Base-by-base conservation (phyloP, 345 rosid genomes). In the Populus tremula region DNA sequence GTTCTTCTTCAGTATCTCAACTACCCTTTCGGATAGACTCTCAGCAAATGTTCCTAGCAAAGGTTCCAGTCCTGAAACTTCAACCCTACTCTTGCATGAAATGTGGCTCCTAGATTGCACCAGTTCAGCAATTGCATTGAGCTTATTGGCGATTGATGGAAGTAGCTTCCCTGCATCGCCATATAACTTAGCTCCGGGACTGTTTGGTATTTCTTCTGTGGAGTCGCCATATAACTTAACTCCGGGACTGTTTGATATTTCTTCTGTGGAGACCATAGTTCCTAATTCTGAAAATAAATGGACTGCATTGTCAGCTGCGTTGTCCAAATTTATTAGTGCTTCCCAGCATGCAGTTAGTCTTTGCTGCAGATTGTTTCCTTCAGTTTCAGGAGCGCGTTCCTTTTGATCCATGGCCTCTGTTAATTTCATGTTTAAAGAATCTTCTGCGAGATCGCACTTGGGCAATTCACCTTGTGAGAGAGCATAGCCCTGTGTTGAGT, bases 141-240 rank as follows among this genome's bases (percentile, higher is more conserved):
- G 74, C 70, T 88, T 88, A 70, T 84, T 86, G 12, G 85, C 75
- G 71, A 92, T 76, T 39, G 87, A 69, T 76, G 93, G 90, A 53
- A 93, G 84, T 76, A 86, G 35, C 39, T 80, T 63, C 21, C 87
- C 86, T 76, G 89, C 90, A 73, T 88, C 87, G 14, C 80, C 72
- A 31, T 76, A 75, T 49, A 92, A 81, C 61, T 83, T 73, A 62
- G 83, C 81, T 84, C 77, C 80, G 17, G 77, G 67, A 70, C 82
- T 85, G 45, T 41, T 78, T 61, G 85, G 79, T 77, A 63, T 14
- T 79, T 82, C 90, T 75, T 85, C 89, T 53, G 74, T 54, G 1
- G 90, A 81, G 76, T 27, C 27, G 27, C 27, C 27, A 27, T 27
- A 1, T 27, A 27, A 27, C 27, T 27, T 27, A 27, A 1, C 27